phyloP scores from a whole-genome alignment of 495 filamentous ascomycete genomes.

The Trichocladium uniseriatum region DNA sequence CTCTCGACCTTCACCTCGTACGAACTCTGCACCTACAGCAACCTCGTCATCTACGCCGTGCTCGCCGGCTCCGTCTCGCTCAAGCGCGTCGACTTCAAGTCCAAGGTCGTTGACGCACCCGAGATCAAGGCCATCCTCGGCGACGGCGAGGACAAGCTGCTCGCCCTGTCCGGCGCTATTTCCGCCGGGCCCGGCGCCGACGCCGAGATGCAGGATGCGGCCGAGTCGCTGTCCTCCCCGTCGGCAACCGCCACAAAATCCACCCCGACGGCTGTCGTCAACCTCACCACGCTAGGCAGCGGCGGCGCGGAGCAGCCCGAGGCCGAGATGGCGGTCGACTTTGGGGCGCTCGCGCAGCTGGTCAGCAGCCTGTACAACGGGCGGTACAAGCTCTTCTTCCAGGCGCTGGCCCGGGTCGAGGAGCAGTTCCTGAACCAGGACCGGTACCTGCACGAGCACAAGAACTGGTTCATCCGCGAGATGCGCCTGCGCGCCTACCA shows the following conservation, averaged over 20 bases:
- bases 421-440: slow-evolving; percentile 89
- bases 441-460: slow-evolving; percentile 88
- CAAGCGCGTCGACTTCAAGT: slow-evolving; percentile 96
- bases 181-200: slow-evolving; percentile 74
- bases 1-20: slow-evolving; percentile 98
- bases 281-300: slow-evolving; percentile 70
- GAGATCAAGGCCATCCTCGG: slow-evolving; percentile 96
- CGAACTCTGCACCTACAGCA: slow-evolving; percentile 92
- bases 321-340: slow-evolving; percentile 70
- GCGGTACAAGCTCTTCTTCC: slow-evolving; percentile 88
- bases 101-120: slow-evolving; percentile 93
- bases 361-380: slow-evolving; percentile 88
- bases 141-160: slow-evolving; percentile 73
- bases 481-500: slow-evolving; percentile 94
- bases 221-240: no score
- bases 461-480: slow-evolving; percentile 91
- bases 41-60: slow-evolving; percentile 89
- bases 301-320: slow-evolving; percentile 58
- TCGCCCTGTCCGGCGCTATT: slow-evolving; percentile 64
- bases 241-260: slow-evolving; percentile 43
- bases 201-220: slow-evolving; percentile 69
- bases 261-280: slow-evolving; percentile 57
- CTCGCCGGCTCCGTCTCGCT: slow-evolving; percentile 89
- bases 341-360: slow-evolving; percentile 69
- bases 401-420: slow-evolving; percentile 82